Percentiles rank a stretch among this genome's conserved stretches.
Evolutionary conservation across 2,329 filamentous ascomycete genomes (phyloP).

Genomic region (Fusarium dimerum): DNA sequence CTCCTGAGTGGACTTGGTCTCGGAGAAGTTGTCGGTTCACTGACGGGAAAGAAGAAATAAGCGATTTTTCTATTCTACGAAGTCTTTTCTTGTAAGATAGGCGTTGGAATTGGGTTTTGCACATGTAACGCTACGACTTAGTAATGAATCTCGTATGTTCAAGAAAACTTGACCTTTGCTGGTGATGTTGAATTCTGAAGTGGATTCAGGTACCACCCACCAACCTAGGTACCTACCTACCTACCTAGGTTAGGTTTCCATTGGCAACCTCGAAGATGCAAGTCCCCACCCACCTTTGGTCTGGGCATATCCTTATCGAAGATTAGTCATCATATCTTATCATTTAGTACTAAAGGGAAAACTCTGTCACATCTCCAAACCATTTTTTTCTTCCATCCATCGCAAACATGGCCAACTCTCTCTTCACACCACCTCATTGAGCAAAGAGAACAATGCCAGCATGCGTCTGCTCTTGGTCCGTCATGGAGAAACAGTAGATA

Average conservation of each 20-base stretch:
- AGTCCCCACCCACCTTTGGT: too few relatives aligned
- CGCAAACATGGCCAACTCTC: constrained; percentile 24
- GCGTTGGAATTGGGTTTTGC: too few relatives aligned
- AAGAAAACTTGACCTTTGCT: too few relatives aligned
- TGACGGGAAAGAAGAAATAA: constrained; percentile 41
- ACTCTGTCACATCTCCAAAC: constrained; percentile 14
- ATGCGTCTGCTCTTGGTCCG: constrained; percentile 71
- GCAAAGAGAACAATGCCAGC: constrained; percentile 26
- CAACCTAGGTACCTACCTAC: too few relatives aligned
- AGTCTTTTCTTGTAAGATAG: not conserved
- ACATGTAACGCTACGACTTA: too few relatives aligned
- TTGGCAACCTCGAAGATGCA: too few relatives aligned
- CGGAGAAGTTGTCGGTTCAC: constrained; percentile 42
- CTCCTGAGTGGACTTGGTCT: constrained; percentile 74
- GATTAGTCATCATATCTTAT: constrained; percentile 19
- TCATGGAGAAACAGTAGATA: constrained; percentile 90
- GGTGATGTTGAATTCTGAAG: too few relatives aligned
- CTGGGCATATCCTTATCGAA: not conserved
- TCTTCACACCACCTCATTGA: constrained; percentile 19
- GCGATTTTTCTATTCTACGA: constrained; percentile 7
- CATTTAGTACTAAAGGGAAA: constrained; percentile 16
- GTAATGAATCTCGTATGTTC: too few relatives aligned
- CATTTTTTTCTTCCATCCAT: constrained; percentile 1
- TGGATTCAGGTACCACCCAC: too few relatives aligned
- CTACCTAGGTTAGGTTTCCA: too few relatives aligned